Evolutionary conservation across 805 yeast genomes (phyloP), one percentile per base, ranked within the genome.

Genomic region (Wickerhamomyces chambardii): DNA sequence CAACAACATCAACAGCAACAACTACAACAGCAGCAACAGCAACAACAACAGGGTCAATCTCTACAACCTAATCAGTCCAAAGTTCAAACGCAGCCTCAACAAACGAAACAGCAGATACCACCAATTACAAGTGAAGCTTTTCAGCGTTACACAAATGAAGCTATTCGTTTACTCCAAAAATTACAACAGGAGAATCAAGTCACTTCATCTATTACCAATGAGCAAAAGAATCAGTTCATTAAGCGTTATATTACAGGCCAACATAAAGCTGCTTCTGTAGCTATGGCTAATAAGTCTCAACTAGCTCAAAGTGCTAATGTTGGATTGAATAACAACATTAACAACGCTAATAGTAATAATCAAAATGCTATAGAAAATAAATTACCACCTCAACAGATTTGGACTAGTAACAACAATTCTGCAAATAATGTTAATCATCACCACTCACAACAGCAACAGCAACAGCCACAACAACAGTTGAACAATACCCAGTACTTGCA

Each of bases 1-100:
- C 48, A 50, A 36, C 61, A 54, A 30, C 51, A 56, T 32, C 61
- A 54, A 31, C 56, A 50, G 24, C 56, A 51, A 34, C 53, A 47
- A 17, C 48, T 40, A 30, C 44, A 46, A 37, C 47, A 45, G 12
- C 46, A 43, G 32, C 45, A 42, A 32, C 41, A 43, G 30, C 40
- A 37, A 28, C 48, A 39, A 14, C 44, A 42, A 21, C 46, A 43
- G 37, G 29, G 41, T 34, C 30, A 32, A 31, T 14, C 39, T 25
- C 39, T 29, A 27, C 34, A 43, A 27, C 50, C 38, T 28, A 43
- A 48, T 26, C 47, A 42, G 38, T 42, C 46, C 19, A 41, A 48
- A 6, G 43, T 48, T 15, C 41, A 51, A 28, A 53, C 55, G 34
- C 24, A 21, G 24, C 7, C 10, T 7, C 24, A 21, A 21, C 24